phyloP scores from a whole-genome alignment of 257 asterid species.

The Sherardia arvensis region DNA sequence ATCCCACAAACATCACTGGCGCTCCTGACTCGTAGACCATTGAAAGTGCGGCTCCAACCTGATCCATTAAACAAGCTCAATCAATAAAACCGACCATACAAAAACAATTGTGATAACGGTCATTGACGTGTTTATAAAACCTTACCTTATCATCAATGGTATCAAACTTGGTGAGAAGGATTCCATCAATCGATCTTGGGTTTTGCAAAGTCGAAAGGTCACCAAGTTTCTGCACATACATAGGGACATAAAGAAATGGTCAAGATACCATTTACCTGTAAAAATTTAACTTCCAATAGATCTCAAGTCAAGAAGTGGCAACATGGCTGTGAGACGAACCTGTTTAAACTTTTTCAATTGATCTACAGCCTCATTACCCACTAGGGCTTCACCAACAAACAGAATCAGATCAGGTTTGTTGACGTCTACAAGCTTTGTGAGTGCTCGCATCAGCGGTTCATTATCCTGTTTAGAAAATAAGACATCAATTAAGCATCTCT shows the following conservation, averaged over 20 bases:
- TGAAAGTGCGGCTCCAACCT: constrained; percentile 98
- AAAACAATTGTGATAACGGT: not conserved
- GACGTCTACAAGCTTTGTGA: constrained; percentile 77
- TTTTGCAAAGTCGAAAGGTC: constrained; percentile 77
- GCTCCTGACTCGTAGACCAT: constrained; percentile 97
- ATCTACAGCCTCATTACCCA: constrained; percentile 94
- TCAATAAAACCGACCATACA: not conserved
- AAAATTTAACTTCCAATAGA: not conserved
- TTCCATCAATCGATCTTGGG: constrained; percentile 91
- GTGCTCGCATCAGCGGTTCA: constrained; percentile 96
- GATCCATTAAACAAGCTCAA: not conserved
- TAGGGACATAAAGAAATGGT: not conserved
- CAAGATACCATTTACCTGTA: not conserved
- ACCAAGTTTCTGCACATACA: constrained; percentile 62
- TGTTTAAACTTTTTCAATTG: constrained; percentile 88
- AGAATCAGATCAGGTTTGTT: constrained; percentile 77
- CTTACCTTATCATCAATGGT: constrained; percentile 92
- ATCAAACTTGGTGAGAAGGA: constrained; percentile 88
- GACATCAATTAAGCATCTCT: constrained; percentile 5
- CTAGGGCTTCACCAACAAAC: constrained; percentile 98
- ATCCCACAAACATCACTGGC: constrained; percentile 93
- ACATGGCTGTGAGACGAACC: constrained; percentile 25
- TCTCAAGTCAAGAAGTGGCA: not conserved
- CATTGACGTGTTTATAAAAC: not conserved
- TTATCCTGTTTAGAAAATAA: constrained; percentile 59